Conservation (phyloP, 139 green algal species). For the Auxenochlorella pyrenoidosa region DNA sequence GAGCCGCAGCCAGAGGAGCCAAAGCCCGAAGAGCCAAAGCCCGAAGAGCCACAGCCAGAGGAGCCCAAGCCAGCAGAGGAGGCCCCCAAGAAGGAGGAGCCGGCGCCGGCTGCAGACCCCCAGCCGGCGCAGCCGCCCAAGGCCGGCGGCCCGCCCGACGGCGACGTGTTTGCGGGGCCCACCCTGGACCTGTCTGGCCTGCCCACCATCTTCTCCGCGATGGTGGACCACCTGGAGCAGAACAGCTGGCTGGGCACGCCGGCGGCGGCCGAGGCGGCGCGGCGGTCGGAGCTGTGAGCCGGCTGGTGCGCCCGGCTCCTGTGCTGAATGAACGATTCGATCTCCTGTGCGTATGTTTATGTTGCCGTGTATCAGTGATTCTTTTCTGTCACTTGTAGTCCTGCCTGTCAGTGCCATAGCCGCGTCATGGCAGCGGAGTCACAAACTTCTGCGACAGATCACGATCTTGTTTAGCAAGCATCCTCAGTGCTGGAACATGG, state of each 20-base stretch:
- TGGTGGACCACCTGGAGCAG: not conserved
- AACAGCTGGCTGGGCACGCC: not conserved
- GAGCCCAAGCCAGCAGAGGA: not conserved
- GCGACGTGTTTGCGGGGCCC: not conserved
- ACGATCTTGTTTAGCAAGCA: too few relatives aligned
- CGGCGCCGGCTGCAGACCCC: not conserved
- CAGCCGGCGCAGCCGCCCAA: not conserved
- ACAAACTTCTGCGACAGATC: too few relatives aligned
- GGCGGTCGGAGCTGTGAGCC: not conserved
- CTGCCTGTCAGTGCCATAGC: too few relatives aligned
- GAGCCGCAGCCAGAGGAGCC: not conserved
- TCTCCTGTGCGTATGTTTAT: too few relatives aligned
- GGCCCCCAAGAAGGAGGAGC: not conserved
- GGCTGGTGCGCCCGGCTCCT: too few relatives aligned
- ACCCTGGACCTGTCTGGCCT: conserved; percentile 5
- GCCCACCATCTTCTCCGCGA: not conserved
- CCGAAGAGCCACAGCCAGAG: not conserved
- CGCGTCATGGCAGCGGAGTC: too few relatives aligned
- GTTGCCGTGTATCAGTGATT: too few relatives aligned
- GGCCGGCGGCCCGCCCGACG: not conserved
- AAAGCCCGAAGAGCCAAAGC: not conserved
- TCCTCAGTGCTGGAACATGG: too few relatives aligned
- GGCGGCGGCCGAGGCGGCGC: not conserved
- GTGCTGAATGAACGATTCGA: too few relatives aligned
- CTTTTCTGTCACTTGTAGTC: too few relatives aligned